Evolutionary conservation across 2,329 filamentous ascomycete species (phyloP).

Genomic region (Fusarium avenaceum): DNA sequence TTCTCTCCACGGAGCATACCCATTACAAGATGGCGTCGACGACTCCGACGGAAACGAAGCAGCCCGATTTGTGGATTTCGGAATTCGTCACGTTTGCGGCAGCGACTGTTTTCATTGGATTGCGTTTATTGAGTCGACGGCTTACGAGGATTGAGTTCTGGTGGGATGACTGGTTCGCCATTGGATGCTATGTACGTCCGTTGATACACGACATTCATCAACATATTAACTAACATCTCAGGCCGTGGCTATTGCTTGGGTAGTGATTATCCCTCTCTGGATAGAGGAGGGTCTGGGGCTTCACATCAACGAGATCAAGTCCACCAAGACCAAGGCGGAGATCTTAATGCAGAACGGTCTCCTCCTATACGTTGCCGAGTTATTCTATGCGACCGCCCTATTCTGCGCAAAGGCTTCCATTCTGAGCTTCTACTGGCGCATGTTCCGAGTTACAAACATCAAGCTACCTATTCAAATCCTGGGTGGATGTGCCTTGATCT

Average conservation of each 20-base stretch:
- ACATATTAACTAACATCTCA: conserved; percentile 3
- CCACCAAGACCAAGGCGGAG: conserved; percentile 6
- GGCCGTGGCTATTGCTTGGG: conserved; percentile 35
- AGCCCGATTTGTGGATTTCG: conserved; percentile 32
- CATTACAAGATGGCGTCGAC: conserved; percentile 16
- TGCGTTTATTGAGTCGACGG: conserved; percentile 33
- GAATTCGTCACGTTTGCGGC: conserved; percentile 35
- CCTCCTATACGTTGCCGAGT: conserved; percentile 42
- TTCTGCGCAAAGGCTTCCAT: conserved; percentile 49
- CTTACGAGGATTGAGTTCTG: conserved; percentile 37
- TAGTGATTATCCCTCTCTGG: conserved; percentile 37
- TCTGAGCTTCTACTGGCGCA: conserved; percentile 51
- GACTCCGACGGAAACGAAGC: conserved; percentile 25
- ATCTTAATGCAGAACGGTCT: conserved; percentile 24
- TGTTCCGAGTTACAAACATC: conserved; percentile 49
- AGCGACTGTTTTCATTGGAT: conserved; percentile 27
- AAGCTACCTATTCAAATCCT: conserved; percentile 48
- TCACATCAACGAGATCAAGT: conserved; percentile 33
- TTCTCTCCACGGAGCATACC: no score
- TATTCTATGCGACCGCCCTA: conserved; percentile 49
- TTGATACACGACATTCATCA: accelerated
- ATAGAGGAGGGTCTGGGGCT: conserved; percentile 35
- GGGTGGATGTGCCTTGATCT: conserved; percentile 40
- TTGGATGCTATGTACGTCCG: conserved; percentile 29
- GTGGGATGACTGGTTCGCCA: conserved; percentile 42